Conservation (phyloP, 2,329 filamentous ascomycete species). For the Fusarium sp. region DNA sequence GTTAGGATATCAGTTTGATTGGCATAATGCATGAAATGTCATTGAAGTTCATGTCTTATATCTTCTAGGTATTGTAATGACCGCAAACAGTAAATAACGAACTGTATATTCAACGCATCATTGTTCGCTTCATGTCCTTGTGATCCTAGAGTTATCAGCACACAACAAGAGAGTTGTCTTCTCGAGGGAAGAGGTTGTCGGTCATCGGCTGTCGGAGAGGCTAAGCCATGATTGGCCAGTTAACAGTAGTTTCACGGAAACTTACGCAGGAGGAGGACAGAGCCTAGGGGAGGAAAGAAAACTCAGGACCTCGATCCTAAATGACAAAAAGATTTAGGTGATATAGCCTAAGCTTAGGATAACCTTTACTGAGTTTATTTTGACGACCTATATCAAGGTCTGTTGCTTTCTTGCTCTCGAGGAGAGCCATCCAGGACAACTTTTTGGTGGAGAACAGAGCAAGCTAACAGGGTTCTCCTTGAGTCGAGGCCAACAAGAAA, state of each 20-base stretch:
- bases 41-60: conserved; percentile 23
- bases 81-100: background rate
- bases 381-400: too few species aligned
- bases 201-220: conserved; percentile 39
- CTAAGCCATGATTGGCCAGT: conserved; percentile 42
- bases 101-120: background rate
- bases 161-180: conserved; percentile 22
- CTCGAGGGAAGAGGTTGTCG: conserved; percentile 38
- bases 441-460: conserved; percentile 20
- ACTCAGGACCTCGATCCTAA: too few species aligned
- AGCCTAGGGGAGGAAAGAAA: background rate
- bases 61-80: conserved; percentile 5
- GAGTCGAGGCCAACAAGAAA: conserved; percentile 19
- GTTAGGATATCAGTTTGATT: conserved; percentile 41
- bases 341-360: too few species aligned
- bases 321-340: too few species aligned
- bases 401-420: too few species aligned
- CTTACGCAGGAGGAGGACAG: conserved; percentile 1
- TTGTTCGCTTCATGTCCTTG: conserved; percentile 23
- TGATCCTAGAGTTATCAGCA: conserved; percentile 24
- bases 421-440: background rate
- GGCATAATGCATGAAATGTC: conserved; percentile 38
- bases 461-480: conserved; percentile 23
- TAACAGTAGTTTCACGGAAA: conserved; percentile 26
- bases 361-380: too few species aligned